Percentiles rank a stretch among this genome's conserved stretches.
Evolutionary conservation across 2,329 filamentous ascomycete genomes (phyloP).

Genomic region (Orbilia blumenaviensis): DNA sequence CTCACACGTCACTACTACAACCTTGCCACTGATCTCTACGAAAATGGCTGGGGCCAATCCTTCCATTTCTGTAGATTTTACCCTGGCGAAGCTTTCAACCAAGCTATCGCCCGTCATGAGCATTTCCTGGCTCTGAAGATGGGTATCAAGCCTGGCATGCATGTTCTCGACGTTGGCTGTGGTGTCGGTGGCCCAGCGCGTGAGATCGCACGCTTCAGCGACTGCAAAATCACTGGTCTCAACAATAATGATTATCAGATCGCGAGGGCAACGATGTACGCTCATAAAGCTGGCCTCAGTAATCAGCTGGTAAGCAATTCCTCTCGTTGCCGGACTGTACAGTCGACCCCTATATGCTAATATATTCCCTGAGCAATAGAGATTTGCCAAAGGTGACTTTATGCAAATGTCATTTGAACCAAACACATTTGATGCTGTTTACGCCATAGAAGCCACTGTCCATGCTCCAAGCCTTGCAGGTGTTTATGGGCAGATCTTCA

Average conservation of each 20-base stretch:
- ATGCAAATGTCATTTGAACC: slow-evolving; percentile 98
- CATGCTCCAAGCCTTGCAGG: slow-evolving; percentile 90
- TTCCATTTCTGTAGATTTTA: slow-evolving; percentile 99
- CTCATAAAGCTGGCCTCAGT: slow-evolving; percentile 79
- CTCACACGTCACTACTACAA: slow-evolving; percentile 97
- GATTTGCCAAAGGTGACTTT: slow-evolving; percentile 94
- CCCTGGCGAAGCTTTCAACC: slow-evolving; percentile 82
- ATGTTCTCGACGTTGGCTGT: slow-evolving; percentile 93
- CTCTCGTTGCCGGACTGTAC: not conserved
- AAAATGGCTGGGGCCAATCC: slow-evolving; percentile 94
- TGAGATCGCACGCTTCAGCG: slow-evolving; percentile 96
- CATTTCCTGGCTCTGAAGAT: slow-evolving; percentile 95
- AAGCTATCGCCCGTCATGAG: slow-evolving; percentile 94
- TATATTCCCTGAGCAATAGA: slow-evolving; percentile 56
- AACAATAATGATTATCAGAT: slow-evolving; percentile 99
- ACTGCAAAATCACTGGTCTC: slow-evolving; percentile 84
- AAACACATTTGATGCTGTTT: slow-evolving; percentile 91
- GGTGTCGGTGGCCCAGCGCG: slow-evolving; percentile 94
- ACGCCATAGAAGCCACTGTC: slow-evolving; percentile 96
- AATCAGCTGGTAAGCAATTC: slow-evolving; percentile 69
- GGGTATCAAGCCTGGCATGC: slow-evolving; percentile 83
- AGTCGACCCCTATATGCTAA: not conserved
- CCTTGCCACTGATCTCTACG: slow-evolving; percentile 93
- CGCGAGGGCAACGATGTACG: slow-evolving; percentile 86
- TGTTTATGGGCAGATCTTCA: slow-evolving; percentile 93